A percentile compares a stretch with the other conserved stretches of the same genome.
Conservation (phyloP, 495 filamentous ascomycete genomes). For the Viridothelium virens region DNA sequence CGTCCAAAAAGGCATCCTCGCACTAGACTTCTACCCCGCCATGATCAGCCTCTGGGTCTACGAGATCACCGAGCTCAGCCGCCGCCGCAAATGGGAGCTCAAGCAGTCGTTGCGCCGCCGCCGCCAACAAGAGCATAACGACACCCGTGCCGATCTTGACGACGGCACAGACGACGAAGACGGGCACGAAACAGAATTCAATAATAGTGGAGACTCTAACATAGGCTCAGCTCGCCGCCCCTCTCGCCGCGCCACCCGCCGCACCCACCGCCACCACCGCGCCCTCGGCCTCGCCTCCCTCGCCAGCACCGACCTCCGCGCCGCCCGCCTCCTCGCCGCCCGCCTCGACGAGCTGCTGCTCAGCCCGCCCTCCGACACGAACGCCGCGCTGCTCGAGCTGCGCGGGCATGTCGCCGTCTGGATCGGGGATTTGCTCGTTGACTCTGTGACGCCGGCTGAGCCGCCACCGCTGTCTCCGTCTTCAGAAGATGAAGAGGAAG, state of each 20-base stretch:
- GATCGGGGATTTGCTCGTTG: slow-evolving; percentile 50
- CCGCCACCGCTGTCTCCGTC: neutral
- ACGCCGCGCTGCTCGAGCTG: slow-evolving; percentile 50
- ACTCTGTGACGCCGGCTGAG: neutral
- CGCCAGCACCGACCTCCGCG: slow-evolving; percentile 32
- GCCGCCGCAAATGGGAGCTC: slow-evolving; percentile 13
- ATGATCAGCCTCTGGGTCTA: slow-evolving; percentile 63
- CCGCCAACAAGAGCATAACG: too few relatives aligned
- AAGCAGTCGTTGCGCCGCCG: too few relatives aligned
- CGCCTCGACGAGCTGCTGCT: slow-evolving; percentile 58
- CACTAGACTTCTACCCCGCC: slow-evolving; percentile 56
- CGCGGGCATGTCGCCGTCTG: slow-evolving; percentile 62
- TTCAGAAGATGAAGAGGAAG: too few relatives aligned
- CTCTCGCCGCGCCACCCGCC: neutral
- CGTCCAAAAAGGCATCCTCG: slow-evolving; percentile 30
- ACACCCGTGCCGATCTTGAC: too few relatives aligned
- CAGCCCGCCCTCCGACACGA: slow-evolving; percentile 56
- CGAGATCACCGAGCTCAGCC: slow-evolving; percentile 41
- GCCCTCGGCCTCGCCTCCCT: slow-evolving; percentile 17
- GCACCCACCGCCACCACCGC: neutral
- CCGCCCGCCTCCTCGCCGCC: slow-evolving; percentile 49
- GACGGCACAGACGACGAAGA: slow-evolving; percentile 7
- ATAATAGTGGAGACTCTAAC: too few relatives aligned
- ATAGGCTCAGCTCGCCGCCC: too few relatives aligned
- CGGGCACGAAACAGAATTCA: neutral